These are phyloP conservation scores for Tirmania nivea DNA, from an alignment of 495 filamentous ascomycete species.

Conservation along the genomic window DNA sequence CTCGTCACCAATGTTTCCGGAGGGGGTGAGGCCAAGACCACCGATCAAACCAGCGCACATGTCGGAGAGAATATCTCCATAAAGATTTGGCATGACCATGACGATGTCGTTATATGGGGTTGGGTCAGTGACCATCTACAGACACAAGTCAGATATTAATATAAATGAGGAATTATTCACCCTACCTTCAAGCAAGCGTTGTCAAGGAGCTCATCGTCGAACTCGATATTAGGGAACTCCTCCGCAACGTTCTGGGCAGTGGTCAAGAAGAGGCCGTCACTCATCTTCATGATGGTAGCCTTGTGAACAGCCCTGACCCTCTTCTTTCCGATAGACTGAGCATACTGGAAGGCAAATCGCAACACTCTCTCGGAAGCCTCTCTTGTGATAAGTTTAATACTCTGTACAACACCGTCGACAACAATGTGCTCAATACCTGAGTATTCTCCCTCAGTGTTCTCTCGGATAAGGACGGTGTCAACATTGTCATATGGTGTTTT, in stretches of 20 bases:
- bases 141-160: background rate
- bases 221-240: conserved; percentile 84
- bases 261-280: conserved; percentile 87
- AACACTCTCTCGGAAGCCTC: conserved; percentile 87
- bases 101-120: conserved; percentile 96
- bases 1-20: conserved; percentile 95
- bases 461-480: conserved; percentile 92
- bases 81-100: conserved; percentile 97
- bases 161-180: conserved; percentile 8
- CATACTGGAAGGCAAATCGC: conserved; percentile 93
- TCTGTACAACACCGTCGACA: conserved; percentile 92
- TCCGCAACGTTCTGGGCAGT: conserved; percentile 64
- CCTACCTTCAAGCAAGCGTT: conserved; percentile 73
- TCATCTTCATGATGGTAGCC: conserved; percentile 99
- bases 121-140: conserved; percentile 68
- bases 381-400: conserved; percentile 94
- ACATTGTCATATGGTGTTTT: conserved; percentile 98
- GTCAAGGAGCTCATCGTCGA: conserved; percentile 91
- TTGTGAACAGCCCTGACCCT: conserved; percentile 98
- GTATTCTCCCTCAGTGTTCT: conserved; percentile 99
- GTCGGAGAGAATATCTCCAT: conserved; percentile 97
- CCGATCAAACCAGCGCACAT: conserved; percentile 98
- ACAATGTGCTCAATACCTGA: conserved; percentile 98
- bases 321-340: conserved; percentile 67
- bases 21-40: conserved; percentile 88